Base-by-base conservation (phyloP, 2,329 filamentous ascomycete genomes). In the Alternaria gansuensis region DNA sequence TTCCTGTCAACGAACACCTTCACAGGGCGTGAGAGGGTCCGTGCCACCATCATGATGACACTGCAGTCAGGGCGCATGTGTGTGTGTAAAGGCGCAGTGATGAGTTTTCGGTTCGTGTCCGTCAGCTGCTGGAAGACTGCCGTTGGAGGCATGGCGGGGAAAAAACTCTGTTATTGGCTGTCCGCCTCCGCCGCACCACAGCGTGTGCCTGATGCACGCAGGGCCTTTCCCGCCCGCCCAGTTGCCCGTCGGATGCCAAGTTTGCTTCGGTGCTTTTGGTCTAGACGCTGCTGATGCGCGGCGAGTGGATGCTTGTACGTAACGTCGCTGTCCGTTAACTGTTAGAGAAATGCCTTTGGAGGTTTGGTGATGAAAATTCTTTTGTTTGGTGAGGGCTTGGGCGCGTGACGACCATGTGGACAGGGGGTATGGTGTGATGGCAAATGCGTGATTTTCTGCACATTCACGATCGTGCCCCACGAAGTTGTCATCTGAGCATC, bases 291-390 rank as follows among this genome's bases (percentile, higher is more conserved):
- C 39, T 57, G 29, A 63, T 44, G 51, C 62, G 57, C 58, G 51
- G 11, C 31, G 45, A 58, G 65, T 64, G 65, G 63, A 67, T 67
- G 65, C 50, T 67, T 65, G 65, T 67, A 67, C 65, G 65, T 67
- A 67, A 67, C 61, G 44, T 37, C 29, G 23, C 37, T 55, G 62
- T 57, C 63, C 60, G 44, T 65, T 64, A 67, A 67, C 34, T 67
- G 65, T 56, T 65, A 59, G 60, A 62, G 26, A 49, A 54, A 55
- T 62, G 56, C 62, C 62, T 52, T 65, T 67, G 65, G 63, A 60
- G 65, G 65, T 56, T 55, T 67, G 57, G 60, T 29, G 54, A 50
- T 39, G 50, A 46, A 59, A 62, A 59, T 41, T 58, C 17, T 57
- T 50, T 26, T 52, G 53, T 36, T 44, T 48, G 56, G 41, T 61